These are phyloP conservation scores for Cyberlindnera petersonii DNA, from an alignment of 805 yeast genomes.

Conservation along the genomic window DNA sequence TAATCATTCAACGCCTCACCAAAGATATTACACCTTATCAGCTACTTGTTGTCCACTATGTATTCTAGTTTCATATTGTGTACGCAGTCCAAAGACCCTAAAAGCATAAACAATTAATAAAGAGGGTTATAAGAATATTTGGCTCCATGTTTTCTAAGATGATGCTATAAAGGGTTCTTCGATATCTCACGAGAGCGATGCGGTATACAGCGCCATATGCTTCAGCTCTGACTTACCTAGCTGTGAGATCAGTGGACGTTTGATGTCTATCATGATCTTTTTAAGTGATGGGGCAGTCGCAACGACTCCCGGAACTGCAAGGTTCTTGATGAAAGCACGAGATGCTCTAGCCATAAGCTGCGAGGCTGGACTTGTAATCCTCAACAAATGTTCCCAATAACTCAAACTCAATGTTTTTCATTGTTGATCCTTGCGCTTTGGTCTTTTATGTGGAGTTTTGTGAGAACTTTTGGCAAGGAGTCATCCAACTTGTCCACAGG, in stretches of 20 bases:
- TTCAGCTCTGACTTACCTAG: not conserved
- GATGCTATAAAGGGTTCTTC: too few species aligned
- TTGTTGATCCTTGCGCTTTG: slow-evolving; percentile 8
- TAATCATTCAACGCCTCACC: too few species aligned
- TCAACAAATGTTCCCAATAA: slow-evolving; percentile 3
- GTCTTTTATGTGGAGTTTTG: slow-evolving; percentile 8
- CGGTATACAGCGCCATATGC: slow-evolving; percentile 3
- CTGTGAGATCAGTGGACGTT: not conserved
- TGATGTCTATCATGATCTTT: slow-evolving; percentile 5
- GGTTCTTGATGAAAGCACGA: slow-evolving; percentile 8
- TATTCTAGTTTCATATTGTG: too few species aligned
- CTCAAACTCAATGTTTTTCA: too few species aligned
- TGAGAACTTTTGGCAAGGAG: slow-evolving; percentile 14
- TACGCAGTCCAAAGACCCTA: too few species aligned
- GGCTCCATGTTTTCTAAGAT: too few species aligned
- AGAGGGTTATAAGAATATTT: too few species aligned
- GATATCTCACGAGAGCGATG: slow-evolving; percentile 2
- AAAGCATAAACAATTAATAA: too few species aligned
- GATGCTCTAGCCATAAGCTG: slow-evolving; percentile 6
- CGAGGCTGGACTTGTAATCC: slow-evolving; percentile 5
- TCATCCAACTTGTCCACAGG: slow-evolving; percentile 5
- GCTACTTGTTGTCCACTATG: too few species aligned
- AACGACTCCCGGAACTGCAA: slow-evolving; percentile 12
- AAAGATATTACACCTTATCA: too few species aligned
- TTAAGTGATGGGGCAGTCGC: slow-evolving; percentile 4